phyloP scores from a whole-genome alignment of 1,139 yeast species.

The Scheffersomyces quercinus region DNA sequence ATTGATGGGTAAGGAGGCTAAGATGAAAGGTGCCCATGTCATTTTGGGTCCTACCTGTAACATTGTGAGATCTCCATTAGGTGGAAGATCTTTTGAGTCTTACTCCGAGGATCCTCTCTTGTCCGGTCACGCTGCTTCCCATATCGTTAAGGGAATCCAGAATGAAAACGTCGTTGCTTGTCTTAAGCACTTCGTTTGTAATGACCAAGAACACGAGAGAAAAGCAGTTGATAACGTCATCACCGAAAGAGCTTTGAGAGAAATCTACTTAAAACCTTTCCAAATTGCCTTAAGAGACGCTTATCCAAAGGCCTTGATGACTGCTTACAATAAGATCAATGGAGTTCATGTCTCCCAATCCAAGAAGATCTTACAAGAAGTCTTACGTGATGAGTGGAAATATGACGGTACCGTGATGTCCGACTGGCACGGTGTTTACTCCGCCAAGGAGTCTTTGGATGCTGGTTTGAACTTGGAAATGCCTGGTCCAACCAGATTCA shows the following conservation, averaged over 20 bases:
- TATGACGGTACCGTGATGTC: slow-evolving; percentile 59
- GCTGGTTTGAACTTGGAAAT: slow-evolving; percentile 64
- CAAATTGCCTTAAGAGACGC: slow-evolving; percentile 55
- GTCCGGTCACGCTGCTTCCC: slow-evolving; percentile 52
- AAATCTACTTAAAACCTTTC: slow-evolving; percentile 61
- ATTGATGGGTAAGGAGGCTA: slow-evolving; percentile 52
- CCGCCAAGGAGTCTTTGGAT: slow-evolving; percentile 45
- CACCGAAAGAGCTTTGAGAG: slow-evolving; percentile 61
- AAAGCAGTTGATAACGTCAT: slow-evolving; percentile 47
- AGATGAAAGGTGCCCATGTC: slow-evolving; percentile 48
- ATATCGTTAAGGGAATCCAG: slow-evolving; percentile 57
- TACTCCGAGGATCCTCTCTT: slow-evolving; percentile 63
- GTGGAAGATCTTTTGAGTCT: slow-evolving; percentile 67
- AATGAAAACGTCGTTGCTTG: slow-evolving; percentile 53
- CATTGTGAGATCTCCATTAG: slow-evolving; percentile 59
- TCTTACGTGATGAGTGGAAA: slow-evolving; percentile 56
- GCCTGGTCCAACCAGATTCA: slow-evolving; percentile 59
- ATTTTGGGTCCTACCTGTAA: slow-evolving; percentile 58
- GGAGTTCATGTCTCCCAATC: slow-evolving; percentile 57
- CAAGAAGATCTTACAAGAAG: slow-evolving; percentile 38
- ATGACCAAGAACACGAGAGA: slow-evolving; percentile 61
- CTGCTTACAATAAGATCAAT: slow-evolving; percentile 59
- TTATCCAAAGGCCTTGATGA: slow-evolving; percentile 56
- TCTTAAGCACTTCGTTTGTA: slow-evolving; percentile 60
- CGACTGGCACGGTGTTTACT: slow-evolving; percentile 65